Evolutionary conservation across 2,329 filamentous ascomycete genomes (phyloP).

Genomic region (Colletotrichum eleusines): DNA sequence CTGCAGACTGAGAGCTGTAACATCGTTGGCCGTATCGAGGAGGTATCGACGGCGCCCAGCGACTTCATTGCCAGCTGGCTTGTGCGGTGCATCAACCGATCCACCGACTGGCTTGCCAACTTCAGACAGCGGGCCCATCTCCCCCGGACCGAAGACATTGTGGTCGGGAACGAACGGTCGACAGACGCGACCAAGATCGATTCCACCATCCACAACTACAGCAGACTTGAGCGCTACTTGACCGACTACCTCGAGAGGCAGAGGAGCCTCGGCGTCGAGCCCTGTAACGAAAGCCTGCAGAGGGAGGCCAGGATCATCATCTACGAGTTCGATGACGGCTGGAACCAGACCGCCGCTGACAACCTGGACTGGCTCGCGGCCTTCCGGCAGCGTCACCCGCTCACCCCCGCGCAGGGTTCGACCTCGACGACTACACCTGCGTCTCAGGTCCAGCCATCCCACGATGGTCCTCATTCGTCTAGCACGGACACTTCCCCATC

Average conservation of each 20-base stretch:
- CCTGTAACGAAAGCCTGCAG: conserved; percentile 67
- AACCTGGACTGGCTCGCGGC: conserved; percentile 64
- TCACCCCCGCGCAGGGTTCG: conserved; percentile 7
- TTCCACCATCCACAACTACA: conserved; percentile 70
- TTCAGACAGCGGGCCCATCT: conserved; percentile 70
- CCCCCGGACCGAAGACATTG: conserved; percentile 68
- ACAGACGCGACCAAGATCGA: conserved; percentile 68
- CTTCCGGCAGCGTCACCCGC: conserved; percentile 63
- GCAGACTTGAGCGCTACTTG: conserved; percentile 67
- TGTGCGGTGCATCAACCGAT: conserved; percentile 62
- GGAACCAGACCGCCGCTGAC: conserved; percentile 74
- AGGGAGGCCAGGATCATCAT: conserved; percentile 70
- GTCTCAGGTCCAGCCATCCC: conserved; percentile 6
- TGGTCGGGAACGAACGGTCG: conserved; percentile 60
- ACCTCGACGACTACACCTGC: conserved; percentile 24
- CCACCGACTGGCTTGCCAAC: conserved; percentile 65
- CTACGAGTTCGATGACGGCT: conserved; percentile 71
- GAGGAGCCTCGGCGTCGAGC: conserved; percentile 59
- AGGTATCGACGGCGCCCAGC: conserved; percentile 61
- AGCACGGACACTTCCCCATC: conserved; percentile 18
- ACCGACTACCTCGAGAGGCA: conserved; percentile 63
- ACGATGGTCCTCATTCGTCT: conserved; percentile 5
- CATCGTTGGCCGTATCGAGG: conserved; percentile 69
- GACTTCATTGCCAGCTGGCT: conserved; percentile 68
- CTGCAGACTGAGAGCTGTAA: conserved; percentile 70